These are phyloP conservation scores for Ogataea zsoltii DNA, from an alignment of 805 yeast genomes.

Conservation along the genomic window DNA sequence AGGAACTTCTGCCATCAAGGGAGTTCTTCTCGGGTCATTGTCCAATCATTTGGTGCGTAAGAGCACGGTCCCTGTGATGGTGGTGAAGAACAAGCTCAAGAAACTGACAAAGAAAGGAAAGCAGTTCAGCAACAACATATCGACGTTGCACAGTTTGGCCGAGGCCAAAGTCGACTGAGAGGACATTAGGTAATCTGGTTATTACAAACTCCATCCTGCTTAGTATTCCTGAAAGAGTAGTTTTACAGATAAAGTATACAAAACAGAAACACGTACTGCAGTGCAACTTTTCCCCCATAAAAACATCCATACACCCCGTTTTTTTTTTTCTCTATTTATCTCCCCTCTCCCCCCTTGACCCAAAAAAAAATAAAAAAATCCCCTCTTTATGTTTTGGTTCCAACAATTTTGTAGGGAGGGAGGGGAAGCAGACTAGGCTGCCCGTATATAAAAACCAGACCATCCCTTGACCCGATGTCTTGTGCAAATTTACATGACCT, in stretches of 20 bases:
- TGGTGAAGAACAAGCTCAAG: slow-evolving; percentile 69
- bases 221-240: background rate
- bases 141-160: slow-evolving; percentile 45
- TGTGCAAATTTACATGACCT: slow-evolving; percentile 1
- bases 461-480: slow-evolving; percentile 8
- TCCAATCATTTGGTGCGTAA: slow-evolving; percentile 73
- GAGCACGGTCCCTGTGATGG: slow-evolving; percentile 78
- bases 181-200: too few relatives aligned
- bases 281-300: too few relatives aligned
- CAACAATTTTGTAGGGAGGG: slow-evolving; percentile 15
- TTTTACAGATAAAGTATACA: background rate
- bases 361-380: background rate
- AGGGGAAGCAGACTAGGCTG: slow-evolving; percentile 10
- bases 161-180: slow-evolving; percentile 42
- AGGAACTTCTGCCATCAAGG: slow-evolving; percentile 70
- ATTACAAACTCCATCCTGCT: too few relatives aligned
- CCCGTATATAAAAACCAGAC: slow-evolving; percentile 9
- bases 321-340: too few relatives aligned
- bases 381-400: slow-evolving; percentile 24
- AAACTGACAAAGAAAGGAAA: slow-evolving; percentile 59
- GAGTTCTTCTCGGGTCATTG: slow-evolving; percentile 71
- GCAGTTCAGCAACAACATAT: slow-evolving; percentile 56
- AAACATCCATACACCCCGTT: too few relatives aligned
- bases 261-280: too few relatives aligned
- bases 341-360: too few relatives aligned